Percentiles rank a stretch among this genome's conserved stretches.
These are phyloP conservation scores for Daldinia sp. DNA, from an alignment of 2,329 filamentous ascomycete genomes.

Conservation along the genomic window DNA sequence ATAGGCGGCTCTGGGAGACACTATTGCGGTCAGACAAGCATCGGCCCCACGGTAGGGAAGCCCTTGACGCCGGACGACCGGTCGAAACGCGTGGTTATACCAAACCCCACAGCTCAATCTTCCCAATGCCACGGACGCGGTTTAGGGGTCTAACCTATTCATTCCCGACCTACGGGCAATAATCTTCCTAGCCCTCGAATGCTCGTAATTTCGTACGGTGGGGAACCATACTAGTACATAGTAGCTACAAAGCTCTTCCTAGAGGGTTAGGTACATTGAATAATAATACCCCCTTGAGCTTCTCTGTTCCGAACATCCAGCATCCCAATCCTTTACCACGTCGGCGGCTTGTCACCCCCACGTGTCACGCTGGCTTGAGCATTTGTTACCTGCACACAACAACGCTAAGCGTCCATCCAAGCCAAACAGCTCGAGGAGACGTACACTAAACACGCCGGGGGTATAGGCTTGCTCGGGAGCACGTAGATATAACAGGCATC, in stretches of 20 bases:
- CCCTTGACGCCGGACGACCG: slow-evolving; percentile 27
- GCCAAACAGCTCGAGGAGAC: slow-evolving; percentile 15
- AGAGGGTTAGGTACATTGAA: not conserved
- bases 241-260: not conserved
- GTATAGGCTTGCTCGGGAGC: slow-evolving; percentile 1
- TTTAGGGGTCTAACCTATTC: slow-evolving; percentile 22
- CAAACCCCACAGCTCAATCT: slow-evolving; percentile 40
- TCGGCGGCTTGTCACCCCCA: slow-evolving; percentile 21
- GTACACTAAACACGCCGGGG: not conserved
- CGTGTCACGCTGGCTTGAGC: slow-evolving; percentile 27
- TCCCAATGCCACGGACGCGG: slow-evolving; percentile 43
- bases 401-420: slow-evolving; percentile 28
- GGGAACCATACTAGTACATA: slow-evolving; percentile 29
- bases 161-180: slow-evolving; percentile 12
- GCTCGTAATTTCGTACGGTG: slow-evolving; percentile 24
- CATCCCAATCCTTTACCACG: slow-evolving; percentile 35
- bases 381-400: not conserved
- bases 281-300: slow-evolving; percentile 6
- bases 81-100: slow-evolving; percentile 23
- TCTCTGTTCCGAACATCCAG: slow-evolving; percentile 21
- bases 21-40: slow-evolving; percentile 3
- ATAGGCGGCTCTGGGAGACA: slow-evolving; percentile 1
- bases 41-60: slow-evolving; percentile 16
- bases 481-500: slow-evolving; percentile 10
- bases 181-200: slow-evolving; percentile 13